These are phyloP conservation scores for Hypoxylon sp. DNA, from an alignment of 2,329 filamentous ascomycete species.

Conservation along the genomic window DNA sequence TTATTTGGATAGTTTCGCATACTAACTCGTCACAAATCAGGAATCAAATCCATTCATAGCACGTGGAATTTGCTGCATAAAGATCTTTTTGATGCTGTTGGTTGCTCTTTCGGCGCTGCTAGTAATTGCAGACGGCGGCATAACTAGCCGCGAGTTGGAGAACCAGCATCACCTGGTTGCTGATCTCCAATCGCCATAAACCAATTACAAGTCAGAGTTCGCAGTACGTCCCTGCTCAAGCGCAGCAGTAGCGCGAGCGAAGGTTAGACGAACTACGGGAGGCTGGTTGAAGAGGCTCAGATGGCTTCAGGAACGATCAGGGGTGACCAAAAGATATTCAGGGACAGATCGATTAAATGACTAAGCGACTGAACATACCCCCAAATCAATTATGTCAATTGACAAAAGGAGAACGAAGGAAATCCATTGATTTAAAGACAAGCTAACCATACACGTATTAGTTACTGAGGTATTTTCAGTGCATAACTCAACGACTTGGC, in stretches of 20 bases:
- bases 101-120: conserved; percentile 15
- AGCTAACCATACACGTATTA: too few species aligned
- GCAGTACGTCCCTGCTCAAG: conserved; percentile 2
- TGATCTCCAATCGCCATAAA: too few species aligned
- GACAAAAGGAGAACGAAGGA: not conserved
- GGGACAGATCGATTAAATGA: conserved; percentile 9
- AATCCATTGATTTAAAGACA: too few species aligned
- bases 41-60: conserved; percentile 14
- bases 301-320: conserved; percentile 11
- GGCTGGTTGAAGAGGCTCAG: conserved; percentile 12
- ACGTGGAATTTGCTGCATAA: conserved; percentile 29
- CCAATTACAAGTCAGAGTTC: conserved; percentile 22
- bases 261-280: not conserved
- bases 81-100: too few species aligned
- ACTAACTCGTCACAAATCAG: conserved; percentile 16
- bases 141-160: conserved; percentile 16
- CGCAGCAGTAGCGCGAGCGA: conserved; percentile 10
- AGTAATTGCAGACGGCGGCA: conserved; percentile 19
- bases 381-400: not conserved
- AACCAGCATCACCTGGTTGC: not conserved
- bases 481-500: too few species aligned
- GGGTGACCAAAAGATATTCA: conserved; percentile 13
- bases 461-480: too few species aligned
- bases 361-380: too few species aligned
- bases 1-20: not conserved